Percentiles rank a stretch among this genome's conserved stretches.
Evolutionary conservation across 805 yeast species (phyloP).

Genomic region (Saccharomycopsis fodiens): DNA sequence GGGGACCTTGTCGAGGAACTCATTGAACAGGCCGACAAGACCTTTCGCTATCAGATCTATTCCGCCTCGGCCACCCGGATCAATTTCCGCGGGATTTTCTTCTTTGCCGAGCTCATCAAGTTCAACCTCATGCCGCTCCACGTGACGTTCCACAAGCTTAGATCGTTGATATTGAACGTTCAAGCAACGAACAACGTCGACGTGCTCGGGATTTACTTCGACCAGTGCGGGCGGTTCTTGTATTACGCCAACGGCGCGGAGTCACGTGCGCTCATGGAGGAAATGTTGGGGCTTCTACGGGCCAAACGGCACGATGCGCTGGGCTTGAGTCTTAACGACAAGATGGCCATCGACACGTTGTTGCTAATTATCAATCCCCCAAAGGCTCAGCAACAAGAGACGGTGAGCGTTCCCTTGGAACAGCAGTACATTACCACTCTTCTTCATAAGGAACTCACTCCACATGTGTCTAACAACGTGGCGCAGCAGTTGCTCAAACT

Average conservation of each 20-base stretch:
- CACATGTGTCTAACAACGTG: conserved; percentile 30
- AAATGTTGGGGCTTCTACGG: conserved; percentile 48
- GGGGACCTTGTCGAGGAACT: conserved; percentile 46
- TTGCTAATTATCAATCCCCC: conserved; percentile 52
- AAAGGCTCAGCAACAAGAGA: conserved; percentile 28
- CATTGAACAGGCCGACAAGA: conserved; percentile 45
- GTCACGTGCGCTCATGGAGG: conserved; percentile 49
- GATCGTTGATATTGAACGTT: conserved; percentile 47
- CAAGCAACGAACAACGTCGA: conserved; percentile 55
- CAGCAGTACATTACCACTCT: conserved; percentile 43
- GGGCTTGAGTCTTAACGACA: conserved; percentile 44
- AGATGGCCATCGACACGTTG: conserved; percentile 50
- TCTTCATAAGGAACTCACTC: conserved; percentile 43
- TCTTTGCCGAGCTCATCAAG: conserved; percentile 69
- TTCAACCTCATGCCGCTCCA: conserved; percentile 68
- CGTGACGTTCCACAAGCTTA: conserved; percentile 64
- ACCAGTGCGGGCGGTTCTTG: conserved; percentile 62
- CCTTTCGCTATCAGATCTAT: conserved; percentile 54
- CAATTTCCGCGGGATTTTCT: conserved; percentile 49
- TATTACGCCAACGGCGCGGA: conserved; percentile 41
- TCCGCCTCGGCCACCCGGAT: conserved; percentile 26
- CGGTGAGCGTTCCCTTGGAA: conserved; percentile 32
- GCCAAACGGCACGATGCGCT: conserved; percentile 42
- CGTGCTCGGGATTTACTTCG: conserved; percentile 61
- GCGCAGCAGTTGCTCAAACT: conserved; percentile 34